Evolutionary conservation across 768 basidiomycete species (phyloP).

Genomic region (Lepiota venenata): DNA sequence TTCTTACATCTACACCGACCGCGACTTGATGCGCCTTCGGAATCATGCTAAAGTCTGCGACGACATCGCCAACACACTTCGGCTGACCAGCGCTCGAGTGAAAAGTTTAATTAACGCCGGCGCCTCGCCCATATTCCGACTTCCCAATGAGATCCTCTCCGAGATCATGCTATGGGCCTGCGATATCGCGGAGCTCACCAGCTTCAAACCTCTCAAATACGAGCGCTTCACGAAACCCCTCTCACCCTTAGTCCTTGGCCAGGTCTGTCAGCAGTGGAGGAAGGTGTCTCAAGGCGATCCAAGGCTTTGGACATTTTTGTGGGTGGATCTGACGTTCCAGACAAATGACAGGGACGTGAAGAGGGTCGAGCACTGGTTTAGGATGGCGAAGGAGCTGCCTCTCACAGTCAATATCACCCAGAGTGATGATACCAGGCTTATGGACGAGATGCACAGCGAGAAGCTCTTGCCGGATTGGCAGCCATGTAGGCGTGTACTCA

Average conservation of each 20-base stretch:
- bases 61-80: constrained; percentile 7
- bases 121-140: constrained; percentile 11
- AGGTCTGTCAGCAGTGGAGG: constrained; percentile 10
- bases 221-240: constrained; percentile 9
- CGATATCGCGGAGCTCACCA: constrained; percentile 9
- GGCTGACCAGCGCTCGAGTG: constrained; percentile 4
- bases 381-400: constrained; percentile 7
- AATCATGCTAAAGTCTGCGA: constrained; percentile 7
- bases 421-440: constrained; percentile 10
- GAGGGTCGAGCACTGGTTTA: constrained; percentile 10
- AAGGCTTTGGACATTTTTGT: constrained; percentile 12
- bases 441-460: constrained; percentile 11
- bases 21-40: constrained; percentile 4
- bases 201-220: constrained; percentile 10
- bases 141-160: constrained; percentile 12
- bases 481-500: constrained; percentile 7
- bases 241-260: constrained; percentile 8
- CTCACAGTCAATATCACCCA: constrained; percentile 8
- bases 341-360: constrained; percentile 4
- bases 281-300: constrained; percentile 2
- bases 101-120: constrained; percentile 7
- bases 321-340: constrained; percentile 11
- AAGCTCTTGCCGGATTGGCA: constrained; percentile 12
- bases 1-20: not conserved
- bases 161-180: constrained; percentile 12